Percentiles rank a stretch among this genome's conserved stretches.
Evolutionary conservation across 495 filamentous ascomycete genomes (phyloP).

Genomic region (Lepidopterella palustris): DNA sequence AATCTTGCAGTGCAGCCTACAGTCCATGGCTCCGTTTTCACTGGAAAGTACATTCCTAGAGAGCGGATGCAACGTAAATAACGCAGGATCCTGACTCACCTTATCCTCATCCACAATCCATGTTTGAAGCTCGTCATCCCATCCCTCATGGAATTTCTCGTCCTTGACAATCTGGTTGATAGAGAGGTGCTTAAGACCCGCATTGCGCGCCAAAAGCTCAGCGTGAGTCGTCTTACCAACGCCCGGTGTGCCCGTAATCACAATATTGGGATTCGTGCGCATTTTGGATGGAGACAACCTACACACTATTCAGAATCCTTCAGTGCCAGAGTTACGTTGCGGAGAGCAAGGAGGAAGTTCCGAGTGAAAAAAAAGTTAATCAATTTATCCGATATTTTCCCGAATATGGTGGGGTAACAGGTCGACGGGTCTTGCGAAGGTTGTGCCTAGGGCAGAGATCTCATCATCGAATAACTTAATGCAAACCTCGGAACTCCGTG

Average conservation of each 20-base stretch:
- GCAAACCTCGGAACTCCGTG: no score
- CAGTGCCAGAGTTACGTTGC: no score
- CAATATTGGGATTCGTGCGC: constrained; percentile 74
- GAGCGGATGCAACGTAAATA: neutral
- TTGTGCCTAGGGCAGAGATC: neutral
- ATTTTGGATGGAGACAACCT: constrained; percentile 27
- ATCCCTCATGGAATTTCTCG: constrained; percentile 71
- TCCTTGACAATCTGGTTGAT: constrained; percentile 90
- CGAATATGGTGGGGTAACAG: no score
- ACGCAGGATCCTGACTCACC: constrained; percentile 42
- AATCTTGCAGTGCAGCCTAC: no score
- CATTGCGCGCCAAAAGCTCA: constrained; percentile 65
- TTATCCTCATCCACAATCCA: constrained; percentile 98
- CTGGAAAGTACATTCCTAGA: no score
- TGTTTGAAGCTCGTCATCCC: constrained; percentile 73
- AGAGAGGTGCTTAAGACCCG: constrained; percentile 73
- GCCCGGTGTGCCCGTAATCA: constrained; percentile 92
- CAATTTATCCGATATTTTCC: no score
- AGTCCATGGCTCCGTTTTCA: no score
- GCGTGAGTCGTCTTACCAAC: constrained; percentile 91
- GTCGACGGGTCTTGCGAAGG: no score
- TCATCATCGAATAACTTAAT: no score
- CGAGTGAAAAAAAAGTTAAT: no score
- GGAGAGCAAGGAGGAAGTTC: no score
- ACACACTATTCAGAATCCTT: no score